Base-by-base conservation (phyloP, 1,284 basidiomycete genomes). In the Fomitopsis betulina region DNA sequence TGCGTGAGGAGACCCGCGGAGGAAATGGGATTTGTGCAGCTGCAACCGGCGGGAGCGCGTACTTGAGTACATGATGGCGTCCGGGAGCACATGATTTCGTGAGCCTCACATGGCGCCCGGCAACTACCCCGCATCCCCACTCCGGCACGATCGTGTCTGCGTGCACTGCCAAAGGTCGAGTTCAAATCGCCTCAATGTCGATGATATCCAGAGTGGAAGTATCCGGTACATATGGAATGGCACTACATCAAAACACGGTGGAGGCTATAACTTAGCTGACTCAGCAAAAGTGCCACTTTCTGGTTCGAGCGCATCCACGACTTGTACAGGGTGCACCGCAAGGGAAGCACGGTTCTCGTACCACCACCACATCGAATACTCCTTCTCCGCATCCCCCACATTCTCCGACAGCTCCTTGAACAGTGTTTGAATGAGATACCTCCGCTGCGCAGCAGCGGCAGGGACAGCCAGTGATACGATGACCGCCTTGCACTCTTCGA, bases 331-430 rank as follows among this genome's bases (percentile, higher is more conserved):
- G 17, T 10, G 30, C 30, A 23, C 60, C 3, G 19, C 55, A 27
- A 73, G 67, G n/a, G 60, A 60, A 13, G 59, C 58, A 9, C 71
- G 65, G 45, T 72, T 62, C 27, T 76, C 73, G 67, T 81, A 79
- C 89, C 89, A 91, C 89, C 88, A 91, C 38, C 69, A 70, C 69
- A 90, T 77, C 37, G 73, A 80, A 60, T 76, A 76, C 66, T 83
- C 83, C 70, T 86, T 89, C 74, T 88, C 86, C 55, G 73, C 72
- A 68, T 89, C 86, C 7, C 87, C 86, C 0, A 87, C 78, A 43
- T 75, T 76, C 63, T 85, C 81, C 61, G 82, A 71, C 21, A 89
- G 76, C 67, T 87, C 85, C 47, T 71, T 74, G 69, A 85, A 85
- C 37, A 88, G 64, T 10, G 79, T 80, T 37, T 81, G 73, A 9